Base-by-base conservation (phyloP, 2,329 filamentous ascomycete genomes). In the Corniculantispora saksenae region DNA sequence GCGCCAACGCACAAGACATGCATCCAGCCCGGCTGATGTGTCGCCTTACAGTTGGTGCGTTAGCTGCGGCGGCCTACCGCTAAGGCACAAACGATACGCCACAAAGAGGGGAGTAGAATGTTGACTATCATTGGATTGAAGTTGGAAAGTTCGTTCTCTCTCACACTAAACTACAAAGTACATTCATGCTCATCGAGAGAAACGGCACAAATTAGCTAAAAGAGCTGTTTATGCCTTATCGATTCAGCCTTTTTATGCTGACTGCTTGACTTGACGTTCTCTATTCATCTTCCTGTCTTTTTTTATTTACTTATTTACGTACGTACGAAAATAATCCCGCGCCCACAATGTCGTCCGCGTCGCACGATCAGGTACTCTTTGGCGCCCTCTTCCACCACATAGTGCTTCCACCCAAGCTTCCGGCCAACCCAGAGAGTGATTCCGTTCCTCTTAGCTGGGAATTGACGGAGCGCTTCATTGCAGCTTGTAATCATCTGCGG, bases 341-440 rank as follows among this genome's bases (percentile, higher is more conserved):
- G n/a, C 47, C 47, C 47, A 13, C 32, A 29, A 59, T 59, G 56
- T 19, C 56, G 21, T 17, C 56, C n/a, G 6, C 17, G 43, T 32
- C 56, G n/a, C 35, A 27, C n/a, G 29, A 38, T 19, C 12, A 15
- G 17, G 23, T n/a, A 29, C 47, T 61, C 32, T 9, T 61, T 13
- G 48, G 53, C 4, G 43, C 47, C 25, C 29, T 61, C 19, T 51
- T 61, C 51, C n/a, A 51, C 23, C 47, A 61, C 29, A 27, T 61
- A 32, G 58, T 61, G 29, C 21, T 61, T 12, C 58, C 58, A n/a
- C 47, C 58, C 4, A 40, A 61, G 23, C 45, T 61, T 61, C 32
- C 48, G 15, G 58, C 32, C 19, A 23, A 2, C 12, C 35, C 48
- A 13, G 58, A 61, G 9, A 35, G 40, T 17, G 45, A 21, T 23